phyloP scores from a whole-genome alignment of 768 basidiomycete species.

The Porpolomopsis calyptriformis region DNA sequence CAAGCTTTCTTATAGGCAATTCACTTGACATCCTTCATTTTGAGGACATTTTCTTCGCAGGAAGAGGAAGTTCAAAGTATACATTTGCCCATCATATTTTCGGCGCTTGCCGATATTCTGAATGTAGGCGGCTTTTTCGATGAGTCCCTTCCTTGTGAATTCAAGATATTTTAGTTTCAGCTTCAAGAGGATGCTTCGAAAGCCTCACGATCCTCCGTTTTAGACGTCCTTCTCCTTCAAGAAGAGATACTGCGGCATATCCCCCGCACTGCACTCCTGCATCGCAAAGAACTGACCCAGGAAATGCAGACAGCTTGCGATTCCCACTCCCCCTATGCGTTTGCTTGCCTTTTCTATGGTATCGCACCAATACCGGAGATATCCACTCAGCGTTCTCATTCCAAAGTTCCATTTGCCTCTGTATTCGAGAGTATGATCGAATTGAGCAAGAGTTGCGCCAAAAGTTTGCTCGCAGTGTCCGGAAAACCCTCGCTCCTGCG shows the following conservation, averaged over 20 bases:
- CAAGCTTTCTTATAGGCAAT: conserved; percentile 39
- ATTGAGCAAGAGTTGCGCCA: conserved; percentile 37
- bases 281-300: conserved; percentile 37
- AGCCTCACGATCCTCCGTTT: conserved; percentile 25
- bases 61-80: conserved; percentile 81
- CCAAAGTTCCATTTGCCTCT: conserved; percentile 42
- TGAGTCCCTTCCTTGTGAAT: conserved; percentile 4
- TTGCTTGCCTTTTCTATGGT: conserved; percentile 55
- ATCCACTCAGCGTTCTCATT: conserved; percentile 16
- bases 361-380: conserved; percentile 22
- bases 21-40: conserved; percentile 58
- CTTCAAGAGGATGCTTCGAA: conserved; percentile 27
- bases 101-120: conserved; percentile 53
- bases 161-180: conserved; percentile 20
- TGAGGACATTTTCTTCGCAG: conserved; percentile 58
- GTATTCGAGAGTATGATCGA: conserved; percentile 45
- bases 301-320: conserved; percentile 22
- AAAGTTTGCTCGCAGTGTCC: conserved; percentile 22
- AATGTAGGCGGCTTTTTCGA: conserved; percentile 35
- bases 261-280: conserved; percentile 37
- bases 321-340: conserved; percentile 35
- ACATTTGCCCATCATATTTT: conserved; percentile 73
- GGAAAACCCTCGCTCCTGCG: conserved; percentile 27
- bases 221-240: conserved; percentile 37
- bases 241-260: conserved; percentile 45